phyloP scores from a whole-genome alignment of 305 asterid genomes.

The Fraxinus greggii region DNA sequence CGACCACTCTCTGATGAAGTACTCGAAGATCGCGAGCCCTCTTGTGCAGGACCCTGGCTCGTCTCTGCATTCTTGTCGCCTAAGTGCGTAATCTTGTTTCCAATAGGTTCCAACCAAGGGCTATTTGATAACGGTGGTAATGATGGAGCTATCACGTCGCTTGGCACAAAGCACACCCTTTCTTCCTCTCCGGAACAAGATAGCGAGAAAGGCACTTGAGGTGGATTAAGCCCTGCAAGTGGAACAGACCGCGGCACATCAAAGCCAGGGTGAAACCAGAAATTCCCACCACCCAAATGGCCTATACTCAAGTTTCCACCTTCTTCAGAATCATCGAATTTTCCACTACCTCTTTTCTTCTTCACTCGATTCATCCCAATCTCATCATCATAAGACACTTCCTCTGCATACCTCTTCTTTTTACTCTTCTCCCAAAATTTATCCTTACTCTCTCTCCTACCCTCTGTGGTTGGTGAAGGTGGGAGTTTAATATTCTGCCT shows the following conservation, averaged over 20 bases:
- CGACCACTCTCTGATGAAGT: slow-evolving; percentile 63
- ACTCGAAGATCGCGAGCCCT: slow-evolving; percentile 67
- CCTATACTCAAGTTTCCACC: slow-evolving; percentile 45
- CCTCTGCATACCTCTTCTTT: slow-evolving; percentile 70
- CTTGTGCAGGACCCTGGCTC: slow-evolving; percentile 41
- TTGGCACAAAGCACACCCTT: slow-evolving; percentile 52
- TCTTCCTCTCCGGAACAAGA: slow-evolving; percentile 69
- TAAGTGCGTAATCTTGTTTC: slow-evolving; percentile 47
- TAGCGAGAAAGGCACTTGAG: slow-evolving; percentile 56
- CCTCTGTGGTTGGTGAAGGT: slow-evolving; percentile 46
- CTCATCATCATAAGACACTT: slow-evolving; percentile 51
- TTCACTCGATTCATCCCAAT: slow-evolving; percentile 43
- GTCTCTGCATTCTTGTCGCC: slow-evolving; percentile 51
- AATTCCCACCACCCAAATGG: slow-evolving; percentile 40
- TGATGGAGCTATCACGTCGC: slow-evolving; percentile 40
- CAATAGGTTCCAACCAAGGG: slow-evolving; percentile 77
- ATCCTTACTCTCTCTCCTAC: slow-evolving; percentile 40
- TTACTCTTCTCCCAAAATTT: slow-evolving; percentile 56
- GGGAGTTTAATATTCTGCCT: slow-evolving; percentile 68
- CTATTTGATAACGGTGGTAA: slow-evolving; percentile 58
- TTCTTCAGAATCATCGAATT: slow-evolving; percentile 35
- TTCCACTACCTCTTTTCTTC: slow-evolving; percentile 58
- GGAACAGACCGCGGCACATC: slow-evolving; percentile 32
- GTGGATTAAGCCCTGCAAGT: slow-evolving; percentile 23
- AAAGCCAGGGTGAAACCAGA: slow-evolving; percentile 59